phyloP scores from a whole-genome alignment of 768 basidiomycete genomes.

The Boletus tomentosulus region DNA sequence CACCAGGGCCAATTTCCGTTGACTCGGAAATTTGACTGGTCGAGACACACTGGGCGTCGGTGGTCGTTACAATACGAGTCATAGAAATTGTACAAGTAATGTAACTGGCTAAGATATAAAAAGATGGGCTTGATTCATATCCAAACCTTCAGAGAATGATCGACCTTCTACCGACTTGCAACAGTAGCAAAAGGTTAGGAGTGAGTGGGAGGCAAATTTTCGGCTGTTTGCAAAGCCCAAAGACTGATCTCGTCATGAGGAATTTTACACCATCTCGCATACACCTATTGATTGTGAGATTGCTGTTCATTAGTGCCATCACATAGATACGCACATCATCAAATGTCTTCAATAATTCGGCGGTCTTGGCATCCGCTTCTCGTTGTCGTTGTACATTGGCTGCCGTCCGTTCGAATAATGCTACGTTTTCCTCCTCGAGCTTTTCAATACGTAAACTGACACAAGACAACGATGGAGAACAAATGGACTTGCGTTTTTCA shows the following conservation, averaged over 20 bases:
- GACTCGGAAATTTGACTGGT: too few species aligned
- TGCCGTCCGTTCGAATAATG: constrained; percentile 46
- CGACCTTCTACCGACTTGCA: neutral
- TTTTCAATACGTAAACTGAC: constrained; percentile 22
- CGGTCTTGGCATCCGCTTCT: constrained; percentile 42
- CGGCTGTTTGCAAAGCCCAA: constrained; percentile 38
- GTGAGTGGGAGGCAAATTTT: constrained; percentile 34
- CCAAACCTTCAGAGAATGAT: neutral
- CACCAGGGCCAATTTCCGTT: too few species aligned
- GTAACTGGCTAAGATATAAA: neutral
- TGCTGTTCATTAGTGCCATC: neutral
- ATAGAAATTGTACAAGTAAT: neutral
- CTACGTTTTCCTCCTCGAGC: constrained; percentile 56
- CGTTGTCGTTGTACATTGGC: constrained; percentile 43
- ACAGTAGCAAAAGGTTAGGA: neutral
- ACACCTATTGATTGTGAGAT: constrained; percentile 35
- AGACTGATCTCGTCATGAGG: constrained; percentile 62
- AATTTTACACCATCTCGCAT: constrained; percentile 48
- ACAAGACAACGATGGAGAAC: neutral
- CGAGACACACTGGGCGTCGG: too few species aligned
- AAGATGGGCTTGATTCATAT: neutral
- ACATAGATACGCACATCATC: constrained; percentile 42
- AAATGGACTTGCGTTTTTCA: constrained; percentile 33
- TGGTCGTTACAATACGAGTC: neutral
- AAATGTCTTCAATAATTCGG: constrained; percentile 48